Conservation (phyloP, 768 basidiomycete genomes). For the Mycena indigotica region DNA sequence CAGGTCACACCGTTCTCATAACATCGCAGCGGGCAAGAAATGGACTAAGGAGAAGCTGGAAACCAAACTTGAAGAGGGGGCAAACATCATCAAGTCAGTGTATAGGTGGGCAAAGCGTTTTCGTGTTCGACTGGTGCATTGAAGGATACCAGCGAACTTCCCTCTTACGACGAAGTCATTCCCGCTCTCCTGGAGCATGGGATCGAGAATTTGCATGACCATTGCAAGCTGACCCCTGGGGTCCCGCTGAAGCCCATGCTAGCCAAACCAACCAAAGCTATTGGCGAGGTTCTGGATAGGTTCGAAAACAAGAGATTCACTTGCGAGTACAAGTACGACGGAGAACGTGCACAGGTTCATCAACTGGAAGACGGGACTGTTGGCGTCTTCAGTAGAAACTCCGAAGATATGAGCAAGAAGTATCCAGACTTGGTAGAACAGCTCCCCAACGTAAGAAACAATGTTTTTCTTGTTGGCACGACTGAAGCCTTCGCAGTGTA, state of each 20-base stretch:
- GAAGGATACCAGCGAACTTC: conserved; percentile 69
- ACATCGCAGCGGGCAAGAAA: conserved; percentile 63
- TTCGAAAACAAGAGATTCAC: conserved; percentile 96
- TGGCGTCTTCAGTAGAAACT: conserved; percentile 94
- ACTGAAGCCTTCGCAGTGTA: conserved; percentile 55
- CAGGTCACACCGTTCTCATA: conserved; percentile 3
- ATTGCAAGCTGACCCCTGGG: conserved; percentile 92
- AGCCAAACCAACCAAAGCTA: conserved; percentile 98
- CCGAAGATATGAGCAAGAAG: conserved; percentile 99
- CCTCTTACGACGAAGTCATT: conserved; percentile 88
- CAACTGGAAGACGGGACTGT: conserved; percentile 79
- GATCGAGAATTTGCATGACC: conserved; percentile 63
- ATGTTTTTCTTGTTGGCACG: not conserved
- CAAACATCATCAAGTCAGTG: conserved; percentile 81
- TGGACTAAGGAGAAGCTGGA: conserved; percentile 75
- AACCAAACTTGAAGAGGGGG: conserved; percentile 71
- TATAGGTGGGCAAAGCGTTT: conserved; percentile 67
- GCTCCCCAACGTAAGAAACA: conserved; percentile 67
- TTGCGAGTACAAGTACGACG: conserved; percentile 99
- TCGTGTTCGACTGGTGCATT: conserved; percentile 6
- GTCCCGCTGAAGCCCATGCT: conserved; percentile 98
- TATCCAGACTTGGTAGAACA: conserved; percentile 98
- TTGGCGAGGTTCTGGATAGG: conserved; percentile 93
- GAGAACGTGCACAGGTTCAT: conserved; percentile 97
- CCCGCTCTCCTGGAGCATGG: conserved; percentile 86